Evolutionary conservation across 129 eudicot genomes (phyloP).

Genomic region (carrot (Daucus carota)): DH1_v3.0 NC_030382.2:43325501-43326000

Average conservation of each 20-base stretch:
- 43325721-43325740: background rate
- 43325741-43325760: background rate
- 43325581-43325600: too few relatives aligned
- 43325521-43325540: background rate
- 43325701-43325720: background rate
- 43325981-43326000: slow-evolving; percentile 67
- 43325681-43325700: background rate
- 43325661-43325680: background rate
- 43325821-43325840: slow-evolving; percentile 75
- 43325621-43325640: background rate
- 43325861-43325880: slow-evolving; percentile 67
- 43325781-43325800: slow-evolving; percentile 17
- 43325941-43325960: slow-evolving; percentile 76
- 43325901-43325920: slow-evolving; percentile 86
- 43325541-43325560: background rate
- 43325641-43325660: background rate
- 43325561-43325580: background rate
- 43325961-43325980: slow-evolving; percentile 83
- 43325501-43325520: background rate
- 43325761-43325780: background rate
- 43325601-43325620: background rate
- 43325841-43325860: slow-evolving; percentile 69
- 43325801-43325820: slow-evolving; percentile 89
- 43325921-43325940: slow-evolving; percentile 63
- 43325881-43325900: slow-evolving; percentile 73